Conservation (phyloP, 345 rosid genomes). For the Euphorbia lathyris region DNA sequence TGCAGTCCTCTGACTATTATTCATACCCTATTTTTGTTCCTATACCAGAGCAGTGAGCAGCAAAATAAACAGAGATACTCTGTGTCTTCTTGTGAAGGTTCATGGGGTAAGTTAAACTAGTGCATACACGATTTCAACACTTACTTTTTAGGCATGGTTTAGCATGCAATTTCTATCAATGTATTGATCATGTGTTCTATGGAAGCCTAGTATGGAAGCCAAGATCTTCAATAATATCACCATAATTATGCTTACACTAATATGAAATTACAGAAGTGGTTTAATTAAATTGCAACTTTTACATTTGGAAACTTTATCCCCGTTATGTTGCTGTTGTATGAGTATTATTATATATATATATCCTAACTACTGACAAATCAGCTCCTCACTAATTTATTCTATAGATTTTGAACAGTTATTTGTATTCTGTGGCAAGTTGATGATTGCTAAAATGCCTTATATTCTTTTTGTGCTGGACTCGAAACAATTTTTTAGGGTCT, state of each 20-base stretch:
- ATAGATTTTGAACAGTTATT: no score
- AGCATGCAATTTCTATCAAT: background rate
- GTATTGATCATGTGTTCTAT: background rate
- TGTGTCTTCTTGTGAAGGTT: slow-evolving; percentile 66
- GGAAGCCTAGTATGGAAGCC: background rate
- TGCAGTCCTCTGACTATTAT: background rate
- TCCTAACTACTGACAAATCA: background rate
- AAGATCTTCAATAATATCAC: background rate
- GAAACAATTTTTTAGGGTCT: background rate
- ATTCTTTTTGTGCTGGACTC: background rate
- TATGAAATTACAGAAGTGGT: background rate
- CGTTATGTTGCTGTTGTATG: background rate
- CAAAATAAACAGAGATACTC: slow-evolving; percentile 54
- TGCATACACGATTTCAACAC: background rate
- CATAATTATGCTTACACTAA: background rate
- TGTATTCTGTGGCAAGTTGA: background rate
- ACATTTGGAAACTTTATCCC: background rate
- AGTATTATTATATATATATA: background rate
- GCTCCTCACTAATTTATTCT: no score
- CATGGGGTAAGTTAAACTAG: slow-evolving; percentile 44
- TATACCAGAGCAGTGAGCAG: slow-evolving; percentile 61
- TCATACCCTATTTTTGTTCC: slow-evolving; percentile 1
- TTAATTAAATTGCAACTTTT: background rate
- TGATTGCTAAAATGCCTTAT: background rate
- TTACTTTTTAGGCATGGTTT: slow-evolving; percentile 6